phyloP scores from a whole-genome alignment of 805 yeast species.

The Ogataea angusta region DNA sequence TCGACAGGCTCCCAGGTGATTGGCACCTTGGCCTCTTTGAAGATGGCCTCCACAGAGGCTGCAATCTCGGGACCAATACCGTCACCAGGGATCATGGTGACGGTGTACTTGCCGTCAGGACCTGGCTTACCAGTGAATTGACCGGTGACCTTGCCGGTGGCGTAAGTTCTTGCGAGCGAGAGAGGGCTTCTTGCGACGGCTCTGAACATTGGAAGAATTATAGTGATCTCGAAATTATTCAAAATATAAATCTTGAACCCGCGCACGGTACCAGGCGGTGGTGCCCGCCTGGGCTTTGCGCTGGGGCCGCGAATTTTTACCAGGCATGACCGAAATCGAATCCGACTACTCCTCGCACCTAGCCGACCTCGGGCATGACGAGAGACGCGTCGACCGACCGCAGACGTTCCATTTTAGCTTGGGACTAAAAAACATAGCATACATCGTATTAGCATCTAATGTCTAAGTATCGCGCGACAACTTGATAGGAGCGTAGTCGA shows the following conservation, averaged over 20 bases:
- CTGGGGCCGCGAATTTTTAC: background rate
- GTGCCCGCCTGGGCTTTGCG: background rate
- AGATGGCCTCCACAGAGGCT: slow-evolving; percentile 88
- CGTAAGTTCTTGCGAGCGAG: slow-evolving; percentile 28
- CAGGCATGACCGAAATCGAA: slow-evolving; percentile 15
- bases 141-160: slow-evolving; percentile 50
- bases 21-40: slow-evolving; percentile 92
- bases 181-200: slow-evolving; percentile 15
- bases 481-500: slow-evolving; percentile 17
- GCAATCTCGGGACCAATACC: slow-evolving; percentile 98
- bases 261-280: background rate
- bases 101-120: slow-evolving; percentile 82
- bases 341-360: slow-evolving; percentile 21
- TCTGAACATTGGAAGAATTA: slow-evolving; percentile 8
- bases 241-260: background rate
- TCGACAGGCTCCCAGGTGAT: slow-evolving; percentile 97
- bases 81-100: slow-evolving; percentile 96
- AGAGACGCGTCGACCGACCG: slow-evolving; percentile 16
- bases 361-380: slow-evolving; percentile 23
- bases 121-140: slow-evolving; percentile 64
- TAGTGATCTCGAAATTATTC: slow-evolving; percentile 5
- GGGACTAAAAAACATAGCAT: too few species aligned
- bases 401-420: too few species aligned
- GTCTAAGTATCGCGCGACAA: background rate
- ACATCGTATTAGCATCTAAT: background rate